Conservation (phyloP, 2,329 filamentous ascomycete genomes). For the Stemphylium beticola region DNA sequence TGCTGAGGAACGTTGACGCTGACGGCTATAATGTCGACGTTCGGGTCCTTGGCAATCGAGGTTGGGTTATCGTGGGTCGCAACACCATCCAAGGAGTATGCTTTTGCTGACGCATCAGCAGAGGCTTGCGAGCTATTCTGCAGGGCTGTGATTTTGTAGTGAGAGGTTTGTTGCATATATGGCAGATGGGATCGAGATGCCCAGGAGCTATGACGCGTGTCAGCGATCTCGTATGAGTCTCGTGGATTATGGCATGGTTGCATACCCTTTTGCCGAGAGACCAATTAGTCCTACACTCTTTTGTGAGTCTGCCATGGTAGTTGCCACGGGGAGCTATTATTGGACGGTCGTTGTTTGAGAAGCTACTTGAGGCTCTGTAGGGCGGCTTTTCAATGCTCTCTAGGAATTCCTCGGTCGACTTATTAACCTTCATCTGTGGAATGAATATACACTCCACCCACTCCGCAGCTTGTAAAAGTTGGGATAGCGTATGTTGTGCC, state of each 20-base stretch:
- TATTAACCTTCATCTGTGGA: too few relatives aligned
- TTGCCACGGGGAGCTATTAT: neutral
- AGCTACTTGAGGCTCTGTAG: too few relatives aligned
- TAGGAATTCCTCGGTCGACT: too few relatives aligned
- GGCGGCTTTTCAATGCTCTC: too few relatives aligned
- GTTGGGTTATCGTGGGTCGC: slow-evolving; percentile 52
- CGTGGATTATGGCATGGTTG: neutral
- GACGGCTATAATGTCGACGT: slow-evolving; percentile 58
- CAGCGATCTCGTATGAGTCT: neutral
- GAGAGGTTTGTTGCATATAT: slow-evolving; percentile 38
- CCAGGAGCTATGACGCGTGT: slow-evolving; percentile 41
- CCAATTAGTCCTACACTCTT: slow-evolving; percentile 43
- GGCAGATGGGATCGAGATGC: slow-evolving; percentile 49
- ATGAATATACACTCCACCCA: too few relatives aligned
- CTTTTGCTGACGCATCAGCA: slow-evolving; percentile 48
- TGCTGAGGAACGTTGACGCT: slow-evolving; percentile 54
- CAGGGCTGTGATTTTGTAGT: slow-evolving; percentile 58
- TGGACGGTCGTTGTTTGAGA: too few relatives aligned
- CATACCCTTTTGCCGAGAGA: slow-evolving; percentile 39
- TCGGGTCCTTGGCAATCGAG: slow-evolving; percentile 54
- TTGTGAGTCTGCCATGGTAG: neutral
- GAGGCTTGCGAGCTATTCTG: slow-evolving; percentile 56
- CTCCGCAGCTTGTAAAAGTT: too few relatives aligned
- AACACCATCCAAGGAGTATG: slow-evolving; percentile 49
- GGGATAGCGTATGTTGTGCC: too few relatives aligned